Evolutionary conservation across 179 eudicot species (phyloP), one percentile per base, ranked within the genome.

Genomic region (Spinacia oleracea): DNA sequence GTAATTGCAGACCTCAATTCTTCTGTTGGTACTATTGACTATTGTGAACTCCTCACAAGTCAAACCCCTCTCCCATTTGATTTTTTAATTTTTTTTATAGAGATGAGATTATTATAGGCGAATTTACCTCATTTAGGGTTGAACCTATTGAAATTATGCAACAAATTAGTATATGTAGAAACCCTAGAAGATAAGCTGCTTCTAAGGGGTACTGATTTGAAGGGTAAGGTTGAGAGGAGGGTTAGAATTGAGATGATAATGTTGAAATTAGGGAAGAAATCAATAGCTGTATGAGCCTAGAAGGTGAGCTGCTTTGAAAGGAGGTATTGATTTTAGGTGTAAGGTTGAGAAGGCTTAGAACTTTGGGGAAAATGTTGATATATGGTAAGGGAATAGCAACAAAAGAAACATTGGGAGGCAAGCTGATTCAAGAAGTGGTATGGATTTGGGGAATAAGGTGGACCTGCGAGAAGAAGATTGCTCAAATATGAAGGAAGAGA

Each of bases 21-120:
- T 6, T 87, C 92, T 0, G 93, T 93, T 70, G 97, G 97, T 62
- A n/a, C n/a, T n/a, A n/a, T n/a, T n/a, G n/a, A 95, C 95, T 40
- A 0, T 85, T 35, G 42, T 93, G 71, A 93, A 93, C 77, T 78
- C 80, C 10, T 4, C 53, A 23, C 15, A 38, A 48, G 82, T 94
- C 11, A 6, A 56, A 18, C 86, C 94, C 8, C 40, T 74, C 5
- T 48, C 29, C 88, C 90, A 12, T 66, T 70, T 43, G 80, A 40
- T 14, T 85, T 92, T 43, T 5, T 40, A 18, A 81, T n/a, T n/a
- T n/a, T n/a, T n/a, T n/a, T n/a, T n/a, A 90, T 51, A 89, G 88
- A 25, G 98, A 92, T 58, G 79, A 59, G 50, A 64, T 92, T 77
- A 90, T 89, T 79, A 72, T 94, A 32, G 97, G 98, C 5, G 97